Evolutionary conservation across 129 eudicot genomes (phyloP), one percentile per base, ranked within the genome.

Genomic region (Escallonia herrerae): DNA sequence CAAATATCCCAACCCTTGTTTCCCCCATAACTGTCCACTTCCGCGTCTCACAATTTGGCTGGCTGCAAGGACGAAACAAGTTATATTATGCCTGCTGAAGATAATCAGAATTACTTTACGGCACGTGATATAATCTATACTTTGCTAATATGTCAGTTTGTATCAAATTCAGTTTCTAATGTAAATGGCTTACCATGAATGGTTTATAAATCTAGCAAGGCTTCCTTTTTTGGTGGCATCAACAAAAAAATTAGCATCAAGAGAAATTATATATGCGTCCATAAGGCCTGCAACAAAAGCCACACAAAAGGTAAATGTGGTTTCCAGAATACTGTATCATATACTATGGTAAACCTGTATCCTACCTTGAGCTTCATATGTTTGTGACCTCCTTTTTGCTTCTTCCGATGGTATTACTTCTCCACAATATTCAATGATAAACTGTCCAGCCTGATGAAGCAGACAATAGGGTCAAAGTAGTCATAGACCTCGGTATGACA

Each of bases 21-120:
- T 93, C 91, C 56, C 98, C 91, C 74, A 81, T 67, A 66, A 88
- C 95, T 33, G 90, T 93, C 98, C 98, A 93, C 83, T 93, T 93
- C 78, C 98, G 83, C 67, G 98, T 93, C 81, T 88, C 98, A 71
- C 96, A 93, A 70, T 93, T 93, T n/a, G 98, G 98, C 73, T 81
- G 84, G 69, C 98, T 93, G 81, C 76, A 79, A 61, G 58, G 51
- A 43, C 51, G 68, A 58, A 72, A 55, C 14, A 13, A 45, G 49
- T 4, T 53, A 53, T 53, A 53, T 12, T 53, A 53, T 53, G 33
- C 22, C 58, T 11, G 1, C 22, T 53, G 58, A 53, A 53, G 5
- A 53, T 12, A 22, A 22, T 22, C 33, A 53, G 22, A 13, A n/a
- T 8, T 12, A 53, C 58, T n/a, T n/a, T 7, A n/a, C 8, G 11